Evolutionary conservation across 2,329 filamentous ascomycete genomes (phyloP).

Genomic region (Mycosphaerelloides madeirae): DNA sequence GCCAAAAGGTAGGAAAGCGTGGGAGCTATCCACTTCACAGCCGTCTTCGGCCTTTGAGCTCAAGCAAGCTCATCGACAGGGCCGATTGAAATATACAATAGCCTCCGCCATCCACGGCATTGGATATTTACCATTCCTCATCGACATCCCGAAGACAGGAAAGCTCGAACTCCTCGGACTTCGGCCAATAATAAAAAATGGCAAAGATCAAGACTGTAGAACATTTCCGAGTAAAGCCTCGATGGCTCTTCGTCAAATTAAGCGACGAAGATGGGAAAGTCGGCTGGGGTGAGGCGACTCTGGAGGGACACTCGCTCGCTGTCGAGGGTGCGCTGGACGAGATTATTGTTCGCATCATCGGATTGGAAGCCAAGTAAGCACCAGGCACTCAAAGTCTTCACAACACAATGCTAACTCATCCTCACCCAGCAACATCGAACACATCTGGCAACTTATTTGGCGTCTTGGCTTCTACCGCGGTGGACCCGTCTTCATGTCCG

Average conservation of each 20-base stretch:
- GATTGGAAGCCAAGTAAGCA: conserved; percentile 59
- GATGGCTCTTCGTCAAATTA: conserved; percentile 76
- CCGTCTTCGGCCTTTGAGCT: too few species aligned
- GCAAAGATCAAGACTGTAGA: conserved; percentile 62
- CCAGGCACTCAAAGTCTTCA: background rate
- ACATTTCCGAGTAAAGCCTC: conserved; percentile 68
- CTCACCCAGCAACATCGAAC: conserved; percentile 68
- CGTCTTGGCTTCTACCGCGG: conserved; percentile 68
- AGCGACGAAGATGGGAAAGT: conserved; percentile 59
- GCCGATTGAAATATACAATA: too few species aligned
- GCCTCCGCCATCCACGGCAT: too few species aligned
- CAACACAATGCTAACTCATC: conserved; percentile 9
- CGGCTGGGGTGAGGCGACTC: conserved; percentile 70
- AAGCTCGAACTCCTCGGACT: too few species aligned
- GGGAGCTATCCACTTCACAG: too few species aligned
- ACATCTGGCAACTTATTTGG: conserved; percentile 73
- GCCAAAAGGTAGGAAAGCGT: too few species aligned
- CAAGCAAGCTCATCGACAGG: too few species aligned
- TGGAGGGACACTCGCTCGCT: conserved; percentile 69
- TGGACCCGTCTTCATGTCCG: conserved; percentile 75
- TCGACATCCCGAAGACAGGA: too few species aligned
- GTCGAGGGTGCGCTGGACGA: conserved; percentile 70
- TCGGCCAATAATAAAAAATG: conserved; percentile 43
- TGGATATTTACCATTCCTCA: too few species aligned
- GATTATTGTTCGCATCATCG: conserved; percentile 57